Evolutionary conservation across 176 grass and related monocot genomes (phyloP), one percentile per base, ranked within the genome.

Genomic region (Lolium rigidum): DNA sequence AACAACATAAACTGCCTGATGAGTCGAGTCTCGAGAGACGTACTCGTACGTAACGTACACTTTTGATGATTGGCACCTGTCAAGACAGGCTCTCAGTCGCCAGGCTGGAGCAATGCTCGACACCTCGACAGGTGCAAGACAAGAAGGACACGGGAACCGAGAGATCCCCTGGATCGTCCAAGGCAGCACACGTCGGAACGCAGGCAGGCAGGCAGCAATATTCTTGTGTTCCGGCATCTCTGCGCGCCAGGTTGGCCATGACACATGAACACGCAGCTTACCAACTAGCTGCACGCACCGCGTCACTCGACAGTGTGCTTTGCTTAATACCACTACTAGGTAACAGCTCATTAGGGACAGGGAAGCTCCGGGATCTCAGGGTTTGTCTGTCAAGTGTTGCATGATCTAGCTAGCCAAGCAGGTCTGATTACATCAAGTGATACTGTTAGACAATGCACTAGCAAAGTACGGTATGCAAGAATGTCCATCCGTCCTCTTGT

Each of bases 141-240:
- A 80, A 63, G 39, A 63, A 26, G 55, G 38, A 58, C 13, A 63
- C 14, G 58, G 21, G 57, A 80, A 62, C 18, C 10, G 4, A 28
- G 59, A 80, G 55, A 62, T 62, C 56, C 57, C 38, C n/a, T 61
- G 6, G 41, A 43, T 43, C 18, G 13, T 16, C 38, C 77, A 79
- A 79, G 77, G 57, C 76, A 77, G 12, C n/a, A 22, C 76, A 16
- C 77, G 38, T 79, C 38, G 56, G 55, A 74, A 49, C 62, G 59
- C 76, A 35, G 31, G 31, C 31, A 31, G 28, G 28, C 28, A 35
- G 31, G 31, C 31, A 15, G 35, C 76, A 11, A 59, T 44, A 5
- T 43, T 44, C 55, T 4, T 44, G 37, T 61, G 70, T 25, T 25
- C 70, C 41, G 3, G 22, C 71, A 28, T 28, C 18, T 74, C 46